Evolutionary conservation across 257 asterid species (phyloP).

Genomic region (Solanum bulbocastanum): DNA sequence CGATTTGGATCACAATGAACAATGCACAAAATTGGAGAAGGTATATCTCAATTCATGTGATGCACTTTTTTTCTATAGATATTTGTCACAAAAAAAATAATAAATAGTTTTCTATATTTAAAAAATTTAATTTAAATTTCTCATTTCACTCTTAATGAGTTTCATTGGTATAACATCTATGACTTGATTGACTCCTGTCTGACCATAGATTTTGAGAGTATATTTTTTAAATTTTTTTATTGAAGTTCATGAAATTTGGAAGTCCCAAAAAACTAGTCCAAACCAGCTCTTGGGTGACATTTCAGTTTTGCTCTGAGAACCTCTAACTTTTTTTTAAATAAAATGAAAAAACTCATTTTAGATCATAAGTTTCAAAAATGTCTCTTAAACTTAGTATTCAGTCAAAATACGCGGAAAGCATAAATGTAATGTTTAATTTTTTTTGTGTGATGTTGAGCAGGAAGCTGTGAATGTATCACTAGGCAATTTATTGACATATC

Average conservation of each 20-base stretch:
- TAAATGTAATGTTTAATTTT: background rate
- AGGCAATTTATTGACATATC: conserved; percentile 63
- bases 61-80: no score
- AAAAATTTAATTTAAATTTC: no score
- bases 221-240: no score
- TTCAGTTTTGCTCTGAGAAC: background rate
- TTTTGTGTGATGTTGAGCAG: conserved; percentile 18
- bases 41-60: conserved; percentile 9
- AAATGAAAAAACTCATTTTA: background rate
- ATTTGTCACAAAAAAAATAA: no score
- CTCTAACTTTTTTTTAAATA: no score
- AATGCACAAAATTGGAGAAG: conserved; percentile 63
- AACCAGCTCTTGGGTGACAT: background rate
- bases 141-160: no score
- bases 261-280: background rate
- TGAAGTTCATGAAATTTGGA: background rate
- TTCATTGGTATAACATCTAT: background rate
- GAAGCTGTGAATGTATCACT: conserved; percentile 82
- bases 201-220: background rate
- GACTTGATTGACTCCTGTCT: background rate
- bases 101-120: no score
- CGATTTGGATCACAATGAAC: conserved; percentile 33
- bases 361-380: background rate
- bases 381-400: background rate
- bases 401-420: background rate